A percentile compares a stretch with the other conserved stretches of the same genome.
Conservation (phyloP, 768 basidiomycete species). For the Porpolomopsis calyptriformis region DNA sequence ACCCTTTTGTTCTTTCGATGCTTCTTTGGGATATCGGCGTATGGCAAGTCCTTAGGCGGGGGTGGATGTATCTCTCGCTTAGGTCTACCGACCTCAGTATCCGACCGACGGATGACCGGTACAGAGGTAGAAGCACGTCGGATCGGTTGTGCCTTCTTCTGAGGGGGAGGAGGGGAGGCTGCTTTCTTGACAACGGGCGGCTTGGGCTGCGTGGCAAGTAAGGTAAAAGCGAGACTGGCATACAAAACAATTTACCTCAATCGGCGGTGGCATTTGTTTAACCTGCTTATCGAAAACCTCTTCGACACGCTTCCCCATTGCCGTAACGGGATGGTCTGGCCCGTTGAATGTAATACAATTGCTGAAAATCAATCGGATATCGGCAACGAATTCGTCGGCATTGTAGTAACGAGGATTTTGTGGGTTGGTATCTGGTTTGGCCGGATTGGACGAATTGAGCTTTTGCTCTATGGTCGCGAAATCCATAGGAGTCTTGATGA, state of each 20-base stretch:
- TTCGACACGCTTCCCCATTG: constrained; percentile 75
- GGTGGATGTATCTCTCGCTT: constrained; percentile 98
- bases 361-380: constrained; percentile 79
- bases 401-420: constrained; percentile 66
- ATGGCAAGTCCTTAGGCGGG: constrained; percentile 81
- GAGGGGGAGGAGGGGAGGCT: constrained; percentile 38
- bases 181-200: constrained; percentile 37
- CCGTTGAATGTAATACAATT: constrained; percentile 93
- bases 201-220: constrained; percentile 22
- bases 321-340: constrained; percentile 67
- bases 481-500: constrained; percentile 92
- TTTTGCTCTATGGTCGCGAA: constrained; percentile 87
- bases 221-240: constrained; percentile 4
- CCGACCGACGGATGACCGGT: constrained; percentile 75
- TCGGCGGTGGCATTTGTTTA: constrained; percentile 67
- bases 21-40: constrained; percentile 68
- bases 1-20: constrained; percentile 47
- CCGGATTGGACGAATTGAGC: constrained; percentile 65
- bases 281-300: constrained; percentile 82
- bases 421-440: constrained; percentile 61
- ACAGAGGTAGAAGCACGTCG: constrained; percentile 54
- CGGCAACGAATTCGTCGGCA: constrained; percentile 72
- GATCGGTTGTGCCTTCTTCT: constrained; percentile 12
- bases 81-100: constrained; percentile 62
- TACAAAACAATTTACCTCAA: constrained; percentile 48